phyloP scores from a whole-genome alignment of 768 basidiomycete genomes.

The Dendrothele bispora region DNA sequence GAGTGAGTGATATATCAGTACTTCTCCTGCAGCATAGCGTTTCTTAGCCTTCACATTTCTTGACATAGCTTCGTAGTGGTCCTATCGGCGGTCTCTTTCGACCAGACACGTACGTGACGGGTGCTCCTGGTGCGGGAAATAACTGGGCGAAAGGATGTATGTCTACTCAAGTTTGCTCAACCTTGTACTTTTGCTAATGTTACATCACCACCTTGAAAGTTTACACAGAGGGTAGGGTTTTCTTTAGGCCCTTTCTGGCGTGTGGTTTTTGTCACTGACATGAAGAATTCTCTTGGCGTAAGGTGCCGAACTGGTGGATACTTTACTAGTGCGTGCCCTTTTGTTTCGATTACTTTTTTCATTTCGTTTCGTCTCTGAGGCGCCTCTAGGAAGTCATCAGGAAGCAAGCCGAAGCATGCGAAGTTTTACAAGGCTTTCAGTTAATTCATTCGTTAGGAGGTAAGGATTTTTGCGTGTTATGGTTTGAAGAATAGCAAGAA shows the following conservation, averaged over 20 bases:
- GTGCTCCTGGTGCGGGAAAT: conserved; percentile 73
- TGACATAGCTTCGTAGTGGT: conserved; percentile 61
- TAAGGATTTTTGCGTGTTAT: too few relatives aligned
- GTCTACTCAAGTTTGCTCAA: too few relatives aligned
- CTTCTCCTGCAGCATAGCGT: conserved; percentile 1
- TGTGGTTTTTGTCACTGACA: too few relatives aligned
- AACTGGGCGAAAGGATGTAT: conserved; percentile 96
- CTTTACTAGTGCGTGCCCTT: conserved; percentile 71
- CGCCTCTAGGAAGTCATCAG: conserved; percentile 65
- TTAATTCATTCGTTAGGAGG: conserved; percentile 87
- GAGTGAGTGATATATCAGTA: conserved; percentile 43
- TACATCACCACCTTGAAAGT: too few relatives aligned
- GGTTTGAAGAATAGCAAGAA: too few relatives aligned
- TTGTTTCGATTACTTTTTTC: background rate
- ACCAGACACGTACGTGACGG: conserved; percentile 81
- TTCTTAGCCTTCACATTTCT: background rate
- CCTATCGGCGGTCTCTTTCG: conserved; percentile 74
- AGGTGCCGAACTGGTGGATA: conserved; percentile 91
- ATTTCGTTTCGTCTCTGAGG: conserved; percentile 1
- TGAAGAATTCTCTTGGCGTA: too few relatives aligned
- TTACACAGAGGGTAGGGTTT: conserved; percentile 78
- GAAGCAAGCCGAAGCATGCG: conserved; percentile 77
- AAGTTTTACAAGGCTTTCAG: conserved; percentile 90
- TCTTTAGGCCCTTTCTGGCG: background rate
- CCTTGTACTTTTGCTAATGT: too few relatives aligned